Evolutionary conservation across 352 stramenopile genomes (phyloP), one percentile per base, ranked within the genome.

Genomic region (Phytophthora kernoviae): DNA sequence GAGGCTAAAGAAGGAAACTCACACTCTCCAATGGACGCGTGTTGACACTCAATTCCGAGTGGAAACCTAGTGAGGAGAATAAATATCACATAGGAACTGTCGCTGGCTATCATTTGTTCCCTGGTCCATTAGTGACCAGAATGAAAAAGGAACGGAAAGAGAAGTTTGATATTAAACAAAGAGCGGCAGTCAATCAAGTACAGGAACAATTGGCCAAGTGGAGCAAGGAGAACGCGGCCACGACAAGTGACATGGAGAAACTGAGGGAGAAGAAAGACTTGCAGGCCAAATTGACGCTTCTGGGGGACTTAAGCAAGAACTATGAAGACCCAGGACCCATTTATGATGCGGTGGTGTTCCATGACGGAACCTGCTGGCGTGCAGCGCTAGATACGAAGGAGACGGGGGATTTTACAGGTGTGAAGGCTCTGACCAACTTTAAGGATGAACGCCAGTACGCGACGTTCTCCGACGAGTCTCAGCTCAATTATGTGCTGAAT

Each of bases 401-500:
- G 50, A 81, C 65, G 14, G 93, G 90, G 15, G 88, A 98, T 72
- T 87, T 98, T 41, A 81, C 77, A 1, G 70, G 74, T 20, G 58
- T 79, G 30, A 7, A 61, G 45, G 66, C 84, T 45, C 69, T 97
- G 49, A 91, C 84, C 12, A 91, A 94, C 58, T 97, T 82, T 75
- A 72, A 75, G 46, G 63, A 87, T 14, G 86, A 92, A 62, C 80
- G 62, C 33, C 52, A 97, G 62, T 96, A 96, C 59, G 87, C 65
- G 34, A 94, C 77, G 42, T 97, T 98, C 61, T 91, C 87, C n/a
- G 68, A 88, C n/a, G 71, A 91, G 39, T 95, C 91, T 42, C 87
- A 97, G 64, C 87, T 98, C 43, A 98, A 98, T 68, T 98, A 97
- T 69, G 88, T 79, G 48, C 75, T 99, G 58, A 97, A 99, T 61